Evolutionary conservation across 1,284 basidiomycete genomes (phyloP).

Genomic region (Marasmius tenuissimus): DNA sequence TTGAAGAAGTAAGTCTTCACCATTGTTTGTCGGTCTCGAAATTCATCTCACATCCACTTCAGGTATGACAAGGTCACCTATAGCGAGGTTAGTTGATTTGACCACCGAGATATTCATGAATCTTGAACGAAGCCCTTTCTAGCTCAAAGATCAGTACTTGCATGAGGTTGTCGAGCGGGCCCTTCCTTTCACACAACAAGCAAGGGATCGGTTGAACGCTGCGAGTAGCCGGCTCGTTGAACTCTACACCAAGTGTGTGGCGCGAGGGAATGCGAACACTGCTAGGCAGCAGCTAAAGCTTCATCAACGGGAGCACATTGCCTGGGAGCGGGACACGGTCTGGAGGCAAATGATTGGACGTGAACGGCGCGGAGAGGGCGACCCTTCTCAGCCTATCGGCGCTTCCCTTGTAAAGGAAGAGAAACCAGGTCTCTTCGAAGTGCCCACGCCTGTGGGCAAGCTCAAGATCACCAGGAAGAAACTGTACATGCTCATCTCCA

Average conservation of each 20-base stretch:
- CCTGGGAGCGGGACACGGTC: conserved; percentile 93
- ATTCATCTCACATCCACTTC: conserved; percentile 2
- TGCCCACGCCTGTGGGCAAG: conserved; percentile 62
- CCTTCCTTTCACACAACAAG: conserved; percentile 64
- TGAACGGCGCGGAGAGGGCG: conserved; percentile 68
- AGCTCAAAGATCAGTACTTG: conserved; percentile 86
- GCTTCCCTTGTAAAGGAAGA: conserved; percentile 54
- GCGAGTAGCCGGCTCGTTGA: conserved; percentile 66
- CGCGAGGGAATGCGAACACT: conserved; percentile 67
- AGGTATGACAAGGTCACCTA: conserved; percentile 96
- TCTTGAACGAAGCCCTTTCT: conserved; percentile 3
- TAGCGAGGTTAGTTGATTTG: conserved; percentile 51
- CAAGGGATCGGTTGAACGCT: conserved; percentile 67
- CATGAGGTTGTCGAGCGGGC: conserved; percentile 71
- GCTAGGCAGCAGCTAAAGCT: conserved; percentile 85
- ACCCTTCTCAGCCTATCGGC: conserved; percentile 38
- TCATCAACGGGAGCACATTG: conserved; percentile 91
- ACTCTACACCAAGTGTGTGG: conserved; percentile 87
- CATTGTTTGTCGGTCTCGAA: conserved; percentile 2
- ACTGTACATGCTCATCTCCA: conserved; percentile 58
- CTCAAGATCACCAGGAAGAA: conserved; percentile 67
- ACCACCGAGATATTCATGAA: neutral
- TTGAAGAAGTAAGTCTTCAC: conserved; percentile 79
- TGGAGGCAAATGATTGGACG: conserved; percentile 98
- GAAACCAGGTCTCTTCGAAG: conserved; percentile 48